Conservation (phyloP, 1,284 basidiomycete species). For the Cutaneotrichosporon cavernicola region DNA sequence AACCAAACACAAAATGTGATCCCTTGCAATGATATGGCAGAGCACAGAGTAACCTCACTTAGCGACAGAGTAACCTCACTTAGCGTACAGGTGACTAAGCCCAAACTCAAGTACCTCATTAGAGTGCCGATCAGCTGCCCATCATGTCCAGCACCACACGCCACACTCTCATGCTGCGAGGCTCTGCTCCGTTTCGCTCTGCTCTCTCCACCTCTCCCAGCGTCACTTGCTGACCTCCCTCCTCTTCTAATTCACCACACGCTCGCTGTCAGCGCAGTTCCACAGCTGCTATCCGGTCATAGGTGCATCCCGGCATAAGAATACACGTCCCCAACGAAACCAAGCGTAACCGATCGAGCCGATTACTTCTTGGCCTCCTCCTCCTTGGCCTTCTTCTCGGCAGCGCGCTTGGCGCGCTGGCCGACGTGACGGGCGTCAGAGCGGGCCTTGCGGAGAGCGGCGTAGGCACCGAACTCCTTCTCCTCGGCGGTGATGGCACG, state of each 20-base stretch:
- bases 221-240: not conserved
- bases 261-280: not conserved
- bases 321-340: slow-evolving; percentile 28
- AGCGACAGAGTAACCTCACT: too few relatives aligned
- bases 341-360: slow-evolving; percentile 18
- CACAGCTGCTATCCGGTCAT: slow-evolving; percentile 23
- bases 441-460: slow-evolving; percentile 81
- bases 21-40: too few relatives aligned
- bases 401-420: slow-evolving; percentile 67
- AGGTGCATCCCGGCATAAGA: slow-evolving; percentile 32
- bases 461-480: slow-evolving; percentile 83
- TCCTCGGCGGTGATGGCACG: slow-evolving; percentile 93
- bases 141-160: too few relatives aligned
- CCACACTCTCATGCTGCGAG: too few relatives aligned
- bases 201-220: not conserved
- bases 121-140: too few relatives aligned
- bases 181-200: too few relatives aligned
- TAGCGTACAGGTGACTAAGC: too few relatives aligned
- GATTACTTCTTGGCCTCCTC: slow-evolving; percentile 45
- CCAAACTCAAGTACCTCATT: too few relatives aligned
- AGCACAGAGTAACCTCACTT: too few relatives aligned
- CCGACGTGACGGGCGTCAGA: slow-evolving; percentile 84
- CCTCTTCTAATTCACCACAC: not conserved
- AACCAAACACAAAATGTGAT: too few relatives aligned
- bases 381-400: slow-evolving; percentile 54